These are phyloP conservation scores for Anastatica hierochuntica DNA, from an alignment of 345 rosid species.

Conservation along the genomic window DNA sequence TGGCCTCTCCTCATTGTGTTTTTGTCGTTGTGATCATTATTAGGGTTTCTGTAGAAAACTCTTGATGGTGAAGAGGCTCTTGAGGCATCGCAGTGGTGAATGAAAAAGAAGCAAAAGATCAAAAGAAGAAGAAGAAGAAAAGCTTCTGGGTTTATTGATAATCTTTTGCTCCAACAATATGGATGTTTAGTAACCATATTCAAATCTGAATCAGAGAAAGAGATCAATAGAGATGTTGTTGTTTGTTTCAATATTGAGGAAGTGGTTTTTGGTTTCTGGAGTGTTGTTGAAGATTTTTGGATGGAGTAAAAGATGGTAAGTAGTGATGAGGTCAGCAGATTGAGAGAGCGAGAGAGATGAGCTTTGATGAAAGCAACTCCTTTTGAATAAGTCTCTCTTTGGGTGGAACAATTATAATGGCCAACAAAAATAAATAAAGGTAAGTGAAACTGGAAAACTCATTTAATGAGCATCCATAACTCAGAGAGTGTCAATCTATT, in stretches of 20 bases:
- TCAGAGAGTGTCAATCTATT: not conserved
- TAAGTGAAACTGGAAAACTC: constrained; percentile 4
- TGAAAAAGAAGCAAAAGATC: constrained; percentile 21
- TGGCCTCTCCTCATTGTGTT: constrained; percentile 33
- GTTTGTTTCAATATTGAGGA: constrained; percentile 12
- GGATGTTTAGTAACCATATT: constrained; percentile 28
- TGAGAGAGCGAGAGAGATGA: constrained; percentile 10
- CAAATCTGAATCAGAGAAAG: constrained; percentile 12
- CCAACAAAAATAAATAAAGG: constrained; percentile 11
- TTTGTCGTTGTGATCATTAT: constrained; percentile 9
- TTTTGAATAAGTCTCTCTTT: constrained; percentile 25
- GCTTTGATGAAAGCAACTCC: constrained; percentile 14
- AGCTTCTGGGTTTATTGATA: constrained; percentile 4
- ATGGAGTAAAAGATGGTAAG: constrained; percentile 25
- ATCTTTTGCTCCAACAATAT: constrained; percentile 26
- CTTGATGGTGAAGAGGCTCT: constrained; percentile 31
- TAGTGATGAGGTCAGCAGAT: constrained; percentile 28
- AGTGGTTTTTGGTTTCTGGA: not conserved
- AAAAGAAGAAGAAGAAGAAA: constrained; percentile 13
- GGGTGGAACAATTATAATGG: constrained; percentile 11
- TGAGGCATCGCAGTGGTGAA: constrained; percentile 36
- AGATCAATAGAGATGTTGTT: not conserved
- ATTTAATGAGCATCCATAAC: constrained; percentile 2
- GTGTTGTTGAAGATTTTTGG: constrained; percentile 1
- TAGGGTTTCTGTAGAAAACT: constrained; percentile 36